Base-by-base conservation (phyloP, 1,284 basidiomycete species). In the Bjerkandera adusta region DNA sequence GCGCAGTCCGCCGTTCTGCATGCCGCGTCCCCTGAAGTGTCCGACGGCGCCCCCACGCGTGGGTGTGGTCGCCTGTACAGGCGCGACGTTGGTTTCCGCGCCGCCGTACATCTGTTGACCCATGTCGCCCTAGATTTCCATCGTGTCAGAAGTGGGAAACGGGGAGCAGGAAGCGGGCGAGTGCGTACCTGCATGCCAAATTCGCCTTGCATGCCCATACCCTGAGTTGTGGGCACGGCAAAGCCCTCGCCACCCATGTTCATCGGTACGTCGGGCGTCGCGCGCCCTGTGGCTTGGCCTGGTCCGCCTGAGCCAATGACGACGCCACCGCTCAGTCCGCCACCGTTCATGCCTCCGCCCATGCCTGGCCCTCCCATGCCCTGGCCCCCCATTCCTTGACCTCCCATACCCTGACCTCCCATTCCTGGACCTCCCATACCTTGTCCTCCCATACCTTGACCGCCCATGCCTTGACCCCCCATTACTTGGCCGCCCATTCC, bases 1-100 rank as follows among this genome's bases (percentile, higher is more conserved):
- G 21, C 68, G 63, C 54, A 59, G 35, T n/a, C 53, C 53, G 48
- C 57, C 54, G 11, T 61, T 61, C 33, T 52, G 54, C 54, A 71
- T 72, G 7, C 69, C 75, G 36, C 79, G 71, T 36, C 76, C 81
- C 36, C 85, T 77, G 66, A 80, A 85, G 41, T 74, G 71, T 6
- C 68, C 72, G 1, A 75, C 66, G 3, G 65, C 69, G 2, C 73
- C 76, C 30, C 75, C 71, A 6, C 73, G 68, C 21, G 54, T 49
- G 2, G 64, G 63, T 5, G 64, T 59, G 2, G 59, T 49, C 21
- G 54, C 59, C 50, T 49, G 66, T 22, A 58, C 63, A 10, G 70
- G 69, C 2, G 72, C 49, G 48, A 53, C 68, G 41, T 70, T 66
- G 18, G 39, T 33, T 46, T 80, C 78, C 70, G 80, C 78, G 32